Evolutionary conservation across 306 rosid species (phyloP).

Genomic region (Cucurbita argyrosperma): DNA sequence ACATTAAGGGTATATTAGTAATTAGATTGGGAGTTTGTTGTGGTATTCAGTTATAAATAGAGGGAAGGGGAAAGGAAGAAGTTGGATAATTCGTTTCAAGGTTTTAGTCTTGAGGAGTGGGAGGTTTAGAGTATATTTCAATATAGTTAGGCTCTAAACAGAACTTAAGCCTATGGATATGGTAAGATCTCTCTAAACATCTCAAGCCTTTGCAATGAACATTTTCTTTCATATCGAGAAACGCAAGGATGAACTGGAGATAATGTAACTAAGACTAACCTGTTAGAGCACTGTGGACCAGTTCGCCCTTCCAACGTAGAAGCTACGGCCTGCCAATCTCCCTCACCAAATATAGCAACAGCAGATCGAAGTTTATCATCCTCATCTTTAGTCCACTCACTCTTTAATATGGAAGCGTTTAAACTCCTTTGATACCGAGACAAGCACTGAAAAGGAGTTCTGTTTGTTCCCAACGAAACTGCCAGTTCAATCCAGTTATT

Average conservation of each 20-base stretch:
- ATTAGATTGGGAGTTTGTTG: neutral
- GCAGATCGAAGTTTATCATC: conserved; percentile 67
- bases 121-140: neutral
- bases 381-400: conserved; percentile 90
- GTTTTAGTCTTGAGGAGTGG: neutral
- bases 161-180: neutral
- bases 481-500: conserved; percentile 73
- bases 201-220: neutral
- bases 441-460: conserved; percentile 91
- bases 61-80: neutral
- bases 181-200: neutral
- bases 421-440: conserved; percentile 85
- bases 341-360: conserved; percentile 43
- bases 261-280: conserved; percentile 34
- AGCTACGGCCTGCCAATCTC: conserved; percentile 81
- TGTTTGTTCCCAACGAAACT: conserved; percentile 47
- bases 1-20: neutral
- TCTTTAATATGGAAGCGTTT: conserved; percentile 64
- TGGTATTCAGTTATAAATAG: neutral
- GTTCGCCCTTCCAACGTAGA: conserved; percentile 69
- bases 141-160: neutral
- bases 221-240: neutral
- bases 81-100: neutral
- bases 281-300: conserved; percentile 93
- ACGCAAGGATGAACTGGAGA: neutral